Conservation (phyloP, 108 stramenopile genomes). For the Craspedostauros australis region DNA sequence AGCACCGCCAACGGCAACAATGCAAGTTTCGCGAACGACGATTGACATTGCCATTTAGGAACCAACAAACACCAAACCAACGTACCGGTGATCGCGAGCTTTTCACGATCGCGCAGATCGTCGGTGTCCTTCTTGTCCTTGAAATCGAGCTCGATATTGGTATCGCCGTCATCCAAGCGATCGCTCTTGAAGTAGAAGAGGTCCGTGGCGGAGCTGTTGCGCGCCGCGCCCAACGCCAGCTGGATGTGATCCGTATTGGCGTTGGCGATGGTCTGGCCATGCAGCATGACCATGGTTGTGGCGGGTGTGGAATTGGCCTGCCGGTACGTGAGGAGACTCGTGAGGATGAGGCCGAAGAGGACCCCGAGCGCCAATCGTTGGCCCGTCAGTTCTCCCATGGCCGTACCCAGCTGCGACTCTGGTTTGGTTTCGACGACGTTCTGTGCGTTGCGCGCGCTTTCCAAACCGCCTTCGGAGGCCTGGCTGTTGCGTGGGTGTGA, state of each 20-base stretch:
- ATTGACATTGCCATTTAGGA: too few relatives aligned
- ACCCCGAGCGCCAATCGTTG: constrained; percentile 52
- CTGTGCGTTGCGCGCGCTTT: too few relatives aligned
- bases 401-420: constrained; percentile 48
- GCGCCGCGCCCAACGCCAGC: constrained; percentile 49
- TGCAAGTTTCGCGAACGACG: too few relatives aligned
- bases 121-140: constrained; percentile 6
- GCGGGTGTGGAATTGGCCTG: constrained; percentile 22
- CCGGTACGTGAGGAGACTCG: constrained; percentile 35
- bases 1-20: too few relatives aligned
- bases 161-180: constrained; percentile 9
- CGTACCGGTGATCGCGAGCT: constrained; percentile 33
- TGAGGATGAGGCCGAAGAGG: constrained; percentile 39
- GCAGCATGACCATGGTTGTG: constrained; percentile 35
- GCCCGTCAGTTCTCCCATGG: constrained; percentile 69
- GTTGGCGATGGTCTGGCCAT: constrained; percentile 26
- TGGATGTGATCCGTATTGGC: constrained; percentile 17
- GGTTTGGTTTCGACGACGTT: background rate
- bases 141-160: constrained; percentile 10
- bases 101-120: constrained; percentile 50
- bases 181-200: constrained; percentile 30
- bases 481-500: too few relatives aligned
- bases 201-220: constrained; percentile 39
- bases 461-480: too few relatives aligned
- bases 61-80: constrained; percentile 12